Evolutionary conservation across 225 moss, liverwort and hornwort species (phyloP).

Genomic region (Asterella californica): DNA sequence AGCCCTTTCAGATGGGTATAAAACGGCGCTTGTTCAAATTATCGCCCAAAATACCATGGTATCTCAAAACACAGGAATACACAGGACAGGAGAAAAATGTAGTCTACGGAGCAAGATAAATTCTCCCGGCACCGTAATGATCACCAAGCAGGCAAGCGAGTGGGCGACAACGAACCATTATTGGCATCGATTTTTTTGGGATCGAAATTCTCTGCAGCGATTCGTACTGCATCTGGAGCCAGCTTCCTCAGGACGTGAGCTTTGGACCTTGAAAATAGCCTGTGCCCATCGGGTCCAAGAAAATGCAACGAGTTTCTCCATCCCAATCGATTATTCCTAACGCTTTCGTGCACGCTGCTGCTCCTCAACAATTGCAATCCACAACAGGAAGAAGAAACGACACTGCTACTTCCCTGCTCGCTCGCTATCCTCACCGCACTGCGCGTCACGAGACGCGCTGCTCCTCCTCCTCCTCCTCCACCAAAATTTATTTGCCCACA

Average conservation of each 20-base stretch:
- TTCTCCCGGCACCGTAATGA: no score
- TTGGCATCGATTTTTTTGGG: conserved; percentile 23
- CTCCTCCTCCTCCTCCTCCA: conserved; percentile 1
- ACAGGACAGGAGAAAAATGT: not conserved
- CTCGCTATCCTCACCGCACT: not conserved
- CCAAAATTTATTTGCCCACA: not conserved
- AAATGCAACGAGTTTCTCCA: conserved; percentile 7
- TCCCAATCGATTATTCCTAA: not conserved
- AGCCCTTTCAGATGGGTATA: no score
- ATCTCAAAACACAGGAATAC: not conserved
- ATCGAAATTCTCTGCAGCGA: conserved; percentile 33
- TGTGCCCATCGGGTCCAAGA: not conserved
- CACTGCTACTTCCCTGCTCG: not conserved
- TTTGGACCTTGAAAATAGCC: not conserved
- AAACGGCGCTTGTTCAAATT: no score
- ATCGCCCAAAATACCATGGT: not conserved
- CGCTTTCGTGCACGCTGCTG: not conserved
- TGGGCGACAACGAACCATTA: conserved; percentile 6
- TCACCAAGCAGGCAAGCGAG: not conserved
- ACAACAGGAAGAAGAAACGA: not conserved
- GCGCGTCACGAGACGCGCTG: not conserved
- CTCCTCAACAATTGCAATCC: not conserved
- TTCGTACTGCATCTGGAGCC: conserved; percentile 4
- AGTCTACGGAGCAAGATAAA: not conserved
- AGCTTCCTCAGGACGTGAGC: not conserved